Base-by-base conservation (phyloP, 352 stramenopile species). In the Globisporangium rhizosaccharum region DNA sequence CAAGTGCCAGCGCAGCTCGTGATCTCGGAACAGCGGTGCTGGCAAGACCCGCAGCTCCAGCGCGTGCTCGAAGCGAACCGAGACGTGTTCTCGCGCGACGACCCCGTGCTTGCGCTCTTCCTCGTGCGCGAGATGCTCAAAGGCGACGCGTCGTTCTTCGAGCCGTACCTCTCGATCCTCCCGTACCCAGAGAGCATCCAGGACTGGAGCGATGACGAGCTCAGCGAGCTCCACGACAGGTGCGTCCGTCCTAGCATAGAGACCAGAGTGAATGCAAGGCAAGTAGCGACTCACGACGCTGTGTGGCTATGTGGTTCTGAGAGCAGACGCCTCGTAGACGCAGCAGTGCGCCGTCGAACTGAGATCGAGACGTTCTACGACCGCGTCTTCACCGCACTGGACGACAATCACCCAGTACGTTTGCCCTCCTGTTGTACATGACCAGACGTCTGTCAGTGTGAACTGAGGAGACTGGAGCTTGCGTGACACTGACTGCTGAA, bases 151-250 rank as follows among this genome's bases (percentile, higher is more conserved):
- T 94, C 82, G 42, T 96, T 96, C 74, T 97, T 83, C 63, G 56
- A 67, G n/a, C 91, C 91, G 48, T 97, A 97, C 64, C 61, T 97
- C 18, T 49, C 62, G 49, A 90, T 96, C 18, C 69, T 97, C 28
- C 87, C 88, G 2, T 72, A 76, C 15, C 88, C 90, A 10, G 71
- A 82, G 37, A 94, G 74, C 46, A 69, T 97, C 6, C 74, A 87
- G 71, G 77, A 93, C 62, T 97, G 91, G 91, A 83, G 57, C 9
- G 57, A 72, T 14, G 68, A 77, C 9, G 85, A 95, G 58, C 68
- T 89, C 0, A 52, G 48, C 7, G 69, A 90, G 60, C 72, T 97
- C n/a, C 71, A 85, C 56, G 87, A 97, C 63, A 45, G 72, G 64
- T 82, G 62, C 44, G 55, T 23, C 33, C 9, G 9, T 39, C 33